These are phyloP conservation scores for Penicillium sumatraense DNA, from an alignment of 2,329 filamentous ascomycete species.

Conservation along the genomic window DNA sequence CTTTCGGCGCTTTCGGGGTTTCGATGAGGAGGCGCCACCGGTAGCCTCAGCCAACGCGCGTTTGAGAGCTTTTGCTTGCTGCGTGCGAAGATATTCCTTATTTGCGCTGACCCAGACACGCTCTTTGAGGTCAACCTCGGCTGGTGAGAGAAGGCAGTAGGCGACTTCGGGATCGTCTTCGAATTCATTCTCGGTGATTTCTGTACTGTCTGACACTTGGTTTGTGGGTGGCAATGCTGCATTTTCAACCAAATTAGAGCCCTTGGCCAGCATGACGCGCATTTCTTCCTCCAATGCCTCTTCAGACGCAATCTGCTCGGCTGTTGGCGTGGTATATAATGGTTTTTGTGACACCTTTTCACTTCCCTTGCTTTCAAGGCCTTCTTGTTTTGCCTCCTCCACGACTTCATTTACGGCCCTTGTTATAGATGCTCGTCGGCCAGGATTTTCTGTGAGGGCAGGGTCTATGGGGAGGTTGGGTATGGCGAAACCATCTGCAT, in stretches of 20 bases:
- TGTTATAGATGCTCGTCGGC: conserved; percentile 25
- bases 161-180: conserved; percentile 85
- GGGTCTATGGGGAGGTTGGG: conserved; percentile 56
- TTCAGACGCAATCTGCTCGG: conserved; percentile 64
- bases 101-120: conserved; percentile 94
- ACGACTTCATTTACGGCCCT: conserved; percentile 27
- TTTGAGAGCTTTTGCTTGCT: conserved; percentile 81
- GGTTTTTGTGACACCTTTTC: conserved; percentile 36
- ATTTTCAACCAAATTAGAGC: conserved; percentile 41
- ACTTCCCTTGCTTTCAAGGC: conserved; percentile 28
- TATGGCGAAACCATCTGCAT: conserved; percentile 72
- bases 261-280: conserved; percentile 63
- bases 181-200: conserved; percentile 81
- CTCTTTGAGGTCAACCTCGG: conserved; percentile 82
- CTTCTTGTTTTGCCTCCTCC: conserved; percentile 26
- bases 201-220: conserved; percentile 56
- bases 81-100: conserved; percentile 85
- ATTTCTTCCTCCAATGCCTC: conserved; percentile 71
- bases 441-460: conserved; percentile 35
- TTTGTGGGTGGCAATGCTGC: conserved; percentile 34
- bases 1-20: conserved; percentile 56
- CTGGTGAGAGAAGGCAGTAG: conserved; percentile 74
- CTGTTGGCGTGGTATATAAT: conserved; percentile 57
- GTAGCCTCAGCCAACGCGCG: conserved; percentile 66
- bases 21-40: conserved; percentile 41